Conservation (phyloP, 2,329 filamentous ascomycete species). For the Diplocarpon mali region DNA sequence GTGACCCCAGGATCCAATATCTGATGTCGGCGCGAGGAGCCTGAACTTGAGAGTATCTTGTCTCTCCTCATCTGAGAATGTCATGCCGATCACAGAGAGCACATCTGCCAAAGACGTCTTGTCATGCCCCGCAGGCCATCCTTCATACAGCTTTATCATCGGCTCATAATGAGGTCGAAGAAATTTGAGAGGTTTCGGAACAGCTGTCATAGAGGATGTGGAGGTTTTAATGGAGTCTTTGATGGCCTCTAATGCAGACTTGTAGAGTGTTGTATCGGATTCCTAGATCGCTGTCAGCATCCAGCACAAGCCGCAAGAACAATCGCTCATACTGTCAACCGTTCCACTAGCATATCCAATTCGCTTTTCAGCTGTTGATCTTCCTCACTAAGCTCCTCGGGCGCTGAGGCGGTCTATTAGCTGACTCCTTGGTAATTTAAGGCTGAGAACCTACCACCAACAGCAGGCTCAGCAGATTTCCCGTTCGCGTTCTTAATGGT, state of each 20-base stretch:
- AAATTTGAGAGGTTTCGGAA: slow-evolving; percentile 97
- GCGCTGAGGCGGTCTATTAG: slow-evolving; percentile 31
- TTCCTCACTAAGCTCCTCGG: slow-evolving; percentile 92
- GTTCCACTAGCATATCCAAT: slow-evolving; percentile 94
- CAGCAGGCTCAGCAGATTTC: slow-evolving; percentile 57
- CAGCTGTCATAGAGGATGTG: slow-evolving; percentile 97
- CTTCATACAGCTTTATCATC: slow-evolving; percentile 76
- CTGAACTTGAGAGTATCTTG: slow-evolving; percentile 95
- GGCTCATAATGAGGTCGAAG: slow-evolving; percentile 92
- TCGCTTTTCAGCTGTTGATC: slow-evolving; percentile 97
- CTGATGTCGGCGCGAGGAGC: slow-evolving; percentile 76
- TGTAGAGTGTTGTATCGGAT: slow-evolving; percentile 77
- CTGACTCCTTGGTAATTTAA: slow-evolving; percentile 9
- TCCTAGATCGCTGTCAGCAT: slow-evolving; percentile 45
- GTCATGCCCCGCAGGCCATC: slow-evolving; percentile 74
- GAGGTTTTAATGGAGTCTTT: slow-evolving; percentile 98
- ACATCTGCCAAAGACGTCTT: slow-evolving; percentile 91
- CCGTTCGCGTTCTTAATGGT: slow-evolving; percentile 60
- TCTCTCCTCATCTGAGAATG: slow-evolving; percentile 90
- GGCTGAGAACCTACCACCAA: slow-evolving; percentile 29
- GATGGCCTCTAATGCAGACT: slow-evolving; percentile 86
- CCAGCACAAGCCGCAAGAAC: background rate
- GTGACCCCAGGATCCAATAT: slow-evolving; percentile 95
- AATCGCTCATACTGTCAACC: slow-evolving; percentile 59
- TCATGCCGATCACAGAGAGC: slow-evolving; percentile 96